Conservation (phyloP, 2,329 filamentous ascomycete genomes). For the Talaromyces sp. region DNA sequence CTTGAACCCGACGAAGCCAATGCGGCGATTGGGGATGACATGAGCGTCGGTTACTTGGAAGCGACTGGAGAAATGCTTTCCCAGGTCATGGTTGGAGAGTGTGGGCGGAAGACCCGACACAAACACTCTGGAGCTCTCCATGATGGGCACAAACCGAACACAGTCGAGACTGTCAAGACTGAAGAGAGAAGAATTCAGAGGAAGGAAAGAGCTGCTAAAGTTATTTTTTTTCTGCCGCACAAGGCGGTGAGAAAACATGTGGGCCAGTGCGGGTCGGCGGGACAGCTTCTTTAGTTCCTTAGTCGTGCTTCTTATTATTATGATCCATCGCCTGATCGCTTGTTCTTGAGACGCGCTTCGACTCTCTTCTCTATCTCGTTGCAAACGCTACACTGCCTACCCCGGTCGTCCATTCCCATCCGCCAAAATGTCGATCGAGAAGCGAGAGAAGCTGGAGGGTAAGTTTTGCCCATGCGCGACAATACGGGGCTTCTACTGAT, state of each 20-base stretch:
- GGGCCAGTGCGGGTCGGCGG: not conserved
- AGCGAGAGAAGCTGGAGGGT: slow-evolving; percentile 74
- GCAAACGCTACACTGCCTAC: not conserved
- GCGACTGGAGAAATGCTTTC: slow-evolving; percentile 78
- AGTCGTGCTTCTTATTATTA: not conserved
- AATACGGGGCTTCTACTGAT: slow-evolving; percentile 15
- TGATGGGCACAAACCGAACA: slow-evolving; percentile 22
- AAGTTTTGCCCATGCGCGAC: slow-evolving; percentile 20
- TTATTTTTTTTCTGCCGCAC: slow-evolving; percentile 17
- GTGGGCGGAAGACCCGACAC: slow-evolving; percentile 73
- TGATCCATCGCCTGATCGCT: not conserved
- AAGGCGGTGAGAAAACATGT: slow-evolving; percentile 26
- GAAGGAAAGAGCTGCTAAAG: not conserved
- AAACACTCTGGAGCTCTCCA: slow-evolving; percentile 75
- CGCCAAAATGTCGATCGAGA: slow-evolving; percentile 42
- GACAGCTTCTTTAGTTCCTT: not conserved
- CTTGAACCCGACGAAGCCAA: slow-evolving; percentile 94
- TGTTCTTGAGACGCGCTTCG: not conserved
- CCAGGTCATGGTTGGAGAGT: slow-evolving; percentile 77
- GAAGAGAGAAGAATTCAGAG: slow-evolving; percentile 8
- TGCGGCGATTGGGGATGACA: slow-evolving; percentile 80
- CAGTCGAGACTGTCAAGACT: slow-evolving; percentile 12
- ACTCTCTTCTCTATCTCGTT: not conserved
- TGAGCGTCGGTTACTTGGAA: slow-evolving; percentile 84
- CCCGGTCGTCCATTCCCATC: not conserved